A percentile compares a stretch with the other conserved stretches of the same genome.
Evolutionary conservation across 257 asterid species (phyloP).

Genomic region (Ocimum tenuiflorum): DNA sequence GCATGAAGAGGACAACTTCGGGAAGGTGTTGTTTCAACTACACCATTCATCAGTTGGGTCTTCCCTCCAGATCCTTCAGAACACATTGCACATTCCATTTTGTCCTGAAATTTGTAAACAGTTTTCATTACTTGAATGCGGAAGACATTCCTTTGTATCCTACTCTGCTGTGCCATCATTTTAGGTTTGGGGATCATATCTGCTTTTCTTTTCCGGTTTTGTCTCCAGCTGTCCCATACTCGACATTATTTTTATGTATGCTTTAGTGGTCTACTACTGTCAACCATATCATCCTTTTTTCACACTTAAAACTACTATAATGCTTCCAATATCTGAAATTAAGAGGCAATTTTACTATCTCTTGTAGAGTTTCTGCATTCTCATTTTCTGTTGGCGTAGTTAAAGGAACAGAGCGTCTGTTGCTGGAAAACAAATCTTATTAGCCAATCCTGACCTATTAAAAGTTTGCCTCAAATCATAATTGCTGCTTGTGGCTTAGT

Average conservation of each 20-base stretch:
- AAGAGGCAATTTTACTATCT: background rate
- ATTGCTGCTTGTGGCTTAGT: background rate
- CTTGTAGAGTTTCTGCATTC: background rate
- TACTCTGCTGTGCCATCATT: constrained; percentile 7
- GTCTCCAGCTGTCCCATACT: background rate
- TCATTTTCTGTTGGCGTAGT: background rate
- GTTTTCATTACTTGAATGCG: background rate
- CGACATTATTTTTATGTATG: background rate
- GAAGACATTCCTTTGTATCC: background rate
- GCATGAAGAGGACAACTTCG: background rate
- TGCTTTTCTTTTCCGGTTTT: background rate
- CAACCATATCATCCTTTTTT: background rate
- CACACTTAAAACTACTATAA: background rate
- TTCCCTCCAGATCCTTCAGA: background rate
- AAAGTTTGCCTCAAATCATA: background rate
- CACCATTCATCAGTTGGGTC: no score
- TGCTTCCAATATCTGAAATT: background rate
- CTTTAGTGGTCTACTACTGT: background rate
- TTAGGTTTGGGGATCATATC: background rate
- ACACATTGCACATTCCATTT: background rate
- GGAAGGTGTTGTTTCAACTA: no score
- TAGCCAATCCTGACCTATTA: background rate
- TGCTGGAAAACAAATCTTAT: background rate
- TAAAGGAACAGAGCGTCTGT: background rate
- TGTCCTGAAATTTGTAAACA: background rate